Conservation (phyloP, 805 yeast genomes). For the Candida pini region DNA sequence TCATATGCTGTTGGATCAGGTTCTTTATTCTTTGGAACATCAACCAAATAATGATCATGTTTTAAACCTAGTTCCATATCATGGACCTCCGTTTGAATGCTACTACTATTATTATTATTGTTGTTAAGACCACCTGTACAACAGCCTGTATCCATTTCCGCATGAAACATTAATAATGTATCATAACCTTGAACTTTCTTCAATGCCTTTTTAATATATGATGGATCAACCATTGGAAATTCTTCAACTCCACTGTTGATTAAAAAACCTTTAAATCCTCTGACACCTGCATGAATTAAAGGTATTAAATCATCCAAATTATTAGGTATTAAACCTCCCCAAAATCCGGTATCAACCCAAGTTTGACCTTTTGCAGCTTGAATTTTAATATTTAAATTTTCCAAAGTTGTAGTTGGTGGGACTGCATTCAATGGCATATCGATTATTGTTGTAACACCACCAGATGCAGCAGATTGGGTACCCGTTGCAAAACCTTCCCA, state of each 20-base stretch:
- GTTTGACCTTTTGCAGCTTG: constrained; percentile 75
- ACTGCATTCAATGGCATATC: constrained; percentile 97
- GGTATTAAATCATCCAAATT: constrained; percentile 69
- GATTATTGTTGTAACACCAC: constrained; percentile 92
- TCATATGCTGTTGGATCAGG: constrained; percentile 59
- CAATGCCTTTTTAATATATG: constrained; percentile 66
- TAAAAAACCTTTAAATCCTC: constrained; percentile 91
- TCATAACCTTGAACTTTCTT: constrained; percentile 50
- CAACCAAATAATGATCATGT: neutral
- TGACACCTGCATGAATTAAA: constrained; percentile 75
- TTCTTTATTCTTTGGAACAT: constrained; percentile 14
- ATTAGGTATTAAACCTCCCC: constrained; percentile 92
- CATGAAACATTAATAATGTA: constrained; percentile 86
- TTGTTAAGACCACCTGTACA: neutral
- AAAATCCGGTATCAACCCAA: constrained; percentile 92
- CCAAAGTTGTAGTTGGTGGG: constrained; percentile 88
- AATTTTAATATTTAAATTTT: constrained; percentile 68
- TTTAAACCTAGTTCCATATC: neutral
- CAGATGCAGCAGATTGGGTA: constrained; percentile 88
- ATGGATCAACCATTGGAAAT: constrained; percentile 73
- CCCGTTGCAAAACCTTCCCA: constrained; percentile 99
- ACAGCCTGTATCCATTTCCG: constrained; percentile 57
- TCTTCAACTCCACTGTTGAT: constrained; percentile 96
- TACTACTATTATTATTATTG: neutral
- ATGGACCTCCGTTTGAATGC: constrained; percentile 26